Conservation (phyloP, 164 flowering plant species). For the Umbilicus rupestris region DNA sequence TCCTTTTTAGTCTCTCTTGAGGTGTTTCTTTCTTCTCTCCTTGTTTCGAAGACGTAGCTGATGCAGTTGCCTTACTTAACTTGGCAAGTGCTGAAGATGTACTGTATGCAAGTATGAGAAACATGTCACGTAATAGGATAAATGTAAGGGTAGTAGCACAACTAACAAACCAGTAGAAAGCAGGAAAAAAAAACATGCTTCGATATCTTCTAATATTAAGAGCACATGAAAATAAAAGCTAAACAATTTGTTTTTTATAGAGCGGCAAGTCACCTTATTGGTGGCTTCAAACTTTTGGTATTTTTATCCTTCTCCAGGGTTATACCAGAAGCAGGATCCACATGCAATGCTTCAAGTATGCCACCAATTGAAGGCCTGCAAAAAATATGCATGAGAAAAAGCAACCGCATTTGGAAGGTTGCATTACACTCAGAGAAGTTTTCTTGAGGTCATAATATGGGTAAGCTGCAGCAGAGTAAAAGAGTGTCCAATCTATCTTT, state of each 20-base stretch:
- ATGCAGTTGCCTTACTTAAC: constrained; percentile 49
- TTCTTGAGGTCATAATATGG: constrained; percentile 49
- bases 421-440: constrained; percentile 23
- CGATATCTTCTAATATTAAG: neutral
- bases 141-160: neutral
- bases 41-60: constrained; percentile 42
- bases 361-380: constrained; percentile 83
- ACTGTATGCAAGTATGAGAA: constrained; percentile 27
- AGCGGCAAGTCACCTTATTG: constrained; percentile 40
- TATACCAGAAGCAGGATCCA: constrained; percentile 95
- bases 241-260: neutral
- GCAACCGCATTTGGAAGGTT: neutral
- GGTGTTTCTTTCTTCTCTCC: constrained; percentile 97
- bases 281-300: constrained; percentile 41
- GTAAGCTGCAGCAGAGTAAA: constrained; percentile 82
- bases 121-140: neutral
- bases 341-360: constrained; percentile 92
- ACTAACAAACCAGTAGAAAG: neutral
- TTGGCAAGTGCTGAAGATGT: constrained; percentile 75
- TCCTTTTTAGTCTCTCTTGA: constrained; percentile 94
- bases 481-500: constrained; percentile 81
- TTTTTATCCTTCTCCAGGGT: constrained; percentile 69
- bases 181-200: neutral
- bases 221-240: neutral
- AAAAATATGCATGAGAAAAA: constrained; percentile 16